Conservation (phyloP, 768 basidiomycete species). For the Podaxis carcinomalis region DNA sequence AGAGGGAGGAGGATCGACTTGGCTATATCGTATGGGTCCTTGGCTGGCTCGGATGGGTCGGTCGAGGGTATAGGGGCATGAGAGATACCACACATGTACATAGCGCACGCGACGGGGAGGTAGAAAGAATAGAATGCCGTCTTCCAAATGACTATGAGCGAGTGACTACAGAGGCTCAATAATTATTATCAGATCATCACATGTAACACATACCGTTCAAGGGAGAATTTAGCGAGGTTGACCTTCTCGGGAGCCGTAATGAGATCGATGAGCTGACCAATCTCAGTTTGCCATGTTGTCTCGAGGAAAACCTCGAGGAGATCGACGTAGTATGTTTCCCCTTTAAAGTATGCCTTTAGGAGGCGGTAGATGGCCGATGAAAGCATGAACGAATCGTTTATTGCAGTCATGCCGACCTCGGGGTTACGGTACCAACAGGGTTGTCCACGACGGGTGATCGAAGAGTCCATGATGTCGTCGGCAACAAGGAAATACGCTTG, state of each 20-base stretch:
- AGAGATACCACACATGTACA: constrained; percentile 53
- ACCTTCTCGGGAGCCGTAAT: constrained; percentile 96
- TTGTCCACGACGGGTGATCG: constrained; percentile 90
- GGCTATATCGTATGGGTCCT: constrained; percentile 58
- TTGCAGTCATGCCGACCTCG: constrained; percentile 75
- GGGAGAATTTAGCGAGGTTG: constrained; percentile 84
- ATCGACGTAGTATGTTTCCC: constrained; percentile 80
- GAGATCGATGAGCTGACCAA: constrained; percentile 94
- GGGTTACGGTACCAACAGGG: constrained; percentile 86
- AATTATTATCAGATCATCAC: background rate
- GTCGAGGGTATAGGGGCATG: constrained; percentile 30
- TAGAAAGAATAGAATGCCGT: constrained; percentile 99
- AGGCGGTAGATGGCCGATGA: constrained; percentile 91
- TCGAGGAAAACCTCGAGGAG: constrained; percentile 92
- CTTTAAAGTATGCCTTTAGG: constrained; percentile 50
- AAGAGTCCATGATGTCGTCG: constrained; percentile 97
- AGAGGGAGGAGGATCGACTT: constrained; percentile 82
- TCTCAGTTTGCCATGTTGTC: constrained; percentile 86
- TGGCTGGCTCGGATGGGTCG: constrained; percentile 12
- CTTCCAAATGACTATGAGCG: constrained; percentile 94
- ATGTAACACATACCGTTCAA: constrained; percentile 57
- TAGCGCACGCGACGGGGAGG: constrained; percentile 93
- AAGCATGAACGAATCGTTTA: constrained; percentile 97
- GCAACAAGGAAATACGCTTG: constrained; percentile 98
- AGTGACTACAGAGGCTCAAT: constrained; percentile 52